Evolutionary conservation across 495 filamentous ascomycete genomes (phyloP), one percentile per base, ranked within the genome.

Genomic region (Lasiosphaeria hispida): DNA sequence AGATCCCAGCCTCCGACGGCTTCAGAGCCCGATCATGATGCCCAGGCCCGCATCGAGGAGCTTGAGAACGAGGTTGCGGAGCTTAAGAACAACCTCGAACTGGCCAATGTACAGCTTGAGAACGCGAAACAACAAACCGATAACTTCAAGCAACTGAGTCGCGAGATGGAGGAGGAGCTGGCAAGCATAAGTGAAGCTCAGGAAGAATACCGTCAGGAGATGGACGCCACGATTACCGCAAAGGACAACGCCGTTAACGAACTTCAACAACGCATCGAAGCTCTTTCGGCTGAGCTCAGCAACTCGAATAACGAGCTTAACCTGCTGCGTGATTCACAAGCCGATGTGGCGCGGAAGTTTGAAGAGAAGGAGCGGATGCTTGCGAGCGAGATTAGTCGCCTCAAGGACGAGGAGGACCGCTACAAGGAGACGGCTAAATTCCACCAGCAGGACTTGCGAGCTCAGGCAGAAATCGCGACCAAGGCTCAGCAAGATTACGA

Each of bases 401-500:
- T 97, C 17, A 93, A 89, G 67, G 91, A 95, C 52, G 89, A 96
- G 57, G 87, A 86, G 61, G 89, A 95, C 63, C 82, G 90, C 49
- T 86, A 91, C 64, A 79, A 82, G 49, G 86, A 86, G 15, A 82
- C 89, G 19, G 85, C 87, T n/a, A 79, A 85, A 53, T 89, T 87
- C 70, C 88, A 94, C 67, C 89, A 93, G 71, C 88, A 92, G 53
- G 92, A 97, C 63, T 77, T 97, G 15, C 91, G 93, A 51, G 88
- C 89, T 1, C 95, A 99, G 72, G 92, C 92, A 18, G 86, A 91
- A 19, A 99, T 99, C 67, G 89, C 95, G 3, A 83, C 90, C 53
- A 89, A 89, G 66, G 92, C 94, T 7, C 95, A 97, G 69, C 87
- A 95, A 61, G 91, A 93, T 59, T 99, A 99, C 63, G 95, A 99